Conservation (phyloP, 352 stramenopile species). For the Pythium aphanidermatum region DNA sequence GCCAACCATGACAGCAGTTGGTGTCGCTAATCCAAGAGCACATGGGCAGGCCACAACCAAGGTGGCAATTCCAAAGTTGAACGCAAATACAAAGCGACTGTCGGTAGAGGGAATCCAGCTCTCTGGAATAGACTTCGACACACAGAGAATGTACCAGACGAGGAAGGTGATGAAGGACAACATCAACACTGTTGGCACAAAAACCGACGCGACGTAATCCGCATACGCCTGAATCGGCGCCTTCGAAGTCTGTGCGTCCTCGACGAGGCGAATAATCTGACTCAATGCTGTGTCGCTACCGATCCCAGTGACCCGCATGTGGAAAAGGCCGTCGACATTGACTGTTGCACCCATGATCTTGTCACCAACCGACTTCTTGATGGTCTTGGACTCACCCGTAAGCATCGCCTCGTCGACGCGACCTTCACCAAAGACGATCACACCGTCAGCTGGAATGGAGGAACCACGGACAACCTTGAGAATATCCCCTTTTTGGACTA, state of each 20-base stretch:
- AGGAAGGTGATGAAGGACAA: slow-evolving; percentile 94
- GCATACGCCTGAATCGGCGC: slow-evolving; percentile 97
- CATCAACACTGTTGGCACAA: slow-evolving; percentile 93
- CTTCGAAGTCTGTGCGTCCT: slow-evolving; percentile 97
- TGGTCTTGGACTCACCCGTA: slow-evolving; percentile 92
- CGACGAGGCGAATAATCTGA: slow-evolving; percentile 98
- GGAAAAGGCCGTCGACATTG: slow-evolving; percentile 88
- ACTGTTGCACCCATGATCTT: slow-evolving; percentile 89
- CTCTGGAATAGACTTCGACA: slow-evolving; percentile 47
- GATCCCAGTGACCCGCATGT: slow-evolving; percentile 91
- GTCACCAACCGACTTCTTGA: slow-evolving; percentile 88
- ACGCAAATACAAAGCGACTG: slow-evolving; percentile 88
- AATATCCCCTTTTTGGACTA: slow-evolving; percentile 91
- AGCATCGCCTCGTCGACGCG: slow-evolving; percentile 94
- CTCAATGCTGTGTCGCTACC: slow-evolving; percentile 92
- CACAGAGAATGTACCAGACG: slow-evolving; percentile 89
- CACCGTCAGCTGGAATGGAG: slow-evolving; percentile 91
- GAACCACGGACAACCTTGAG: slow-evolving; percentile 91
- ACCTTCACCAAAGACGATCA: slow-evolving; percentile 88
- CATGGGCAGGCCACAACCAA: slow-evolving; percentile 99
- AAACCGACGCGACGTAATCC: slow-evolving; percentile 94
- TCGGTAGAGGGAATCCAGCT: slow-evolving; percentile 67
- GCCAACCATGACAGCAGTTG: slow-evolving; percentile 98
- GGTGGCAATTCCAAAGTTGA: slow-evolving; percentile 97
- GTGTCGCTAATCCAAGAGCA: slow-evolving; percentile 96